These are phyloP conservation scores for Diaporthe longicolla DNA, from an alignment of 2,329 filamentous ascomycete species.

Conservation along the genomic window DNA sequence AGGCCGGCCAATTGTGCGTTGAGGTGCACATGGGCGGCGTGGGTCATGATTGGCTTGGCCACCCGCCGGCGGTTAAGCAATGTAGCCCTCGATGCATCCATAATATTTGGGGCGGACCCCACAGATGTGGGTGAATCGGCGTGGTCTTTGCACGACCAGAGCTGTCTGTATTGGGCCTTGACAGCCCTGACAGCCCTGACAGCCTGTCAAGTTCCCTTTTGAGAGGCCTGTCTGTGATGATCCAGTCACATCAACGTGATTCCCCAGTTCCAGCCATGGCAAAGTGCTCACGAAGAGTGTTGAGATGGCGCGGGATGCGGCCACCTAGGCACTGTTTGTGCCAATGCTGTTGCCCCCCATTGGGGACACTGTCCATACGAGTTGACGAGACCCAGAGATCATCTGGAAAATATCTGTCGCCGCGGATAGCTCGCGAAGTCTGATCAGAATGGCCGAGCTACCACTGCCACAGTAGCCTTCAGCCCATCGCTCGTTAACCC, in stretches of 20 bases:
- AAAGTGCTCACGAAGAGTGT: not conserved
- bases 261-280: not conserved
- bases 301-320: not conserved
- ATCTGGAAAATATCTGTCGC: not conserved
- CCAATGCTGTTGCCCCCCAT: not conserved
- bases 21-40: conserved; percentile 27
- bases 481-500: not conserved
- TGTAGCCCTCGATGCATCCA: conserved; percentile 29
- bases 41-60: conserved; percentile 37
- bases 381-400: too few relatives aligned
- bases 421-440: not conserved
- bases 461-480: too few relatives aligned
- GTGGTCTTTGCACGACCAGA: not conserved
- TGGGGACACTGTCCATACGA: not conserved
- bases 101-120: conserved; percentile 22
- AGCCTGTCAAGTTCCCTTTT: not conserved
- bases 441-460: not conserved
- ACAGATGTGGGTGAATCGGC: not conserved
- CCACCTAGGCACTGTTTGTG: not conserved
- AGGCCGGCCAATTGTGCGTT: conserved; percentile 18
- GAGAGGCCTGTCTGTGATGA: not conserved
- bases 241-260: not conserved
- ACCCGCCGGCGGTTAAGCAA: conserved; percentile 40
- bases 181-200: conserved; percentile 4
- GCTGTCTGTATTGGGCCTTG: conserved; percentile 8